Evolutionary conservation across 257 asterid genomes (phyloP).

Genomic region (Verbena officinalis): DNA sequence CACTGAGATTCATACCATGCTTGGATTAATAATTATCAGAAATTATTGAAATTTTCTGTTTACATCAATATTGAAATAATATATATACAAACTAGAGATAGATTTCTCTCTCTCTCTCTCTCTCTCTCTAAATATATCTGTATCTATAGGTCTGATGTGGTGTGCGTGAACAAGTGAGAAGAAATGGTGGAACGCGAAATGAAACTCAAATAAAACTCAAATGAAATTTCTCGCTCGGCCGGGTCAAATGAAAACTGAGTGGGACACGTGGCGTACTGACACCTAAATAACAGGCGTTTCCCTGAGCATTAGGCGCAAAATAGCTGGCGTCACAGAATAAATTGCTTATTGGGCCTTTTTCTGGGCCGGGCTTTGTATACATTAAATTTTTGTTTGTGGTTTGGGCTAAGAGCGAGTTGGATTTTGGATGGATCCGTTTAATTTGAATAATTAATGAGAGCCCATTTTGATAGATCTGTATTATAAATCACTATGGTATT

Average conservation of each 20-base stretch:
- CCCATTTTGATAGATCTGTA: no score
- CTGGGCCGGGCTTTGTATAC: no score
- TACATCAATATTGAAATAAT: background rate
- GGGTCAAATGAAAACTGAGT: no score
- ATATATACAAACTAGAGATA: slow-evolving; percentile 21
- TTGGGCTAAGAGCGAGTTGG: background rate
- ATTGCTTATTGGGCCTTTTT: slow-evolving; percentile 14
- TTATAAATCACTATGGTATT: no score
- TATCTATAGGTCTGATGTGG: slow-evolving; percentile 29
- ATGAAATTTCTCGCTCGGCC: slow-evolving; percentile 4
- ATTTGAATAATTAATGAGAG: background rate
- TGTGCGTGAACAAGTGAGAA: slow-evolving; percentile 31
- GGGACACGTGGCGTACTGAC: slow-evolving; percentile 35
- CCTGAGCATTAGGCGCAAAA: slow-evolving; percentile 24
- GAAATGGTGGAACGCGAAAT: slow-evolving; percentile 53
- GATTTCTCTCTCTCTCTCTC: no score
- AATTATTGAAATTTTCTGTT: background rate
- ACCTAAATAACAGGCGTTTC: background rate
- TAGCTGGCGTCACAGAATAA: slow-evolving; percentile 11
- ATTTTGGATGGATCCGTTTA: background rate
- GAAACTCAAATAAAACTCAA: slow-evolving; percentile 41
- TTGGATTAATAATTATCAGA: slow-evolving; percentile 8
- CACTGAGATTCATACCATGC: slow-evolving; percentile 32
- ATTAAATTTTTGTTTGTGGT: background rate
- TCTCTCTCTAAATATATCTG: slow-evolving; percentile 23